phyloP scores from a whole-genome alignment of 805 yeast genomes.

The Kodamaea fukazawae region DNA sequence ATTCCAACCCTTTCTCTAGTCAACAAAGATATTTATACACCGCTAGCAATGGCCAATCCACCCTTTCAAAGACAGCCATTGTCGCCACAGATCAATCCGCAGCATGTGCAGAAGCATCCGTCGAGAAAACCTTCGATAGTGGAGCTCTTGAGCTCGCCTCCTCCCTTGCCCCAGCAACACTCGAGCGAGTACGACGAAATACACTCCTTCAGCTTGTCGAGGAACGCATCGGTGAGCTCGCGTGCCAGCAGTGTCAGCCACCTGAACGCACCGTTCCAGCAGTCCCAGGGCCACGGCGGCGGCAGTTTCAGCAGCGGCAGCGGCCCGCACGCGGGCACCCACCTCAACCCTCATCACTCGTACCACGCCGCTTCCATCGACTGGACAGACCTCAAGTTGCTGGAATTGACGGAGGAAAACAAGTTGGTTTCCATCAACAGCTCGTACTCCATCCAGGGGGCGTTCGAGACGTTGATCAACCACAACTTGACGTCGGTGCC shows the following conservation, averaged over 20 bases:
- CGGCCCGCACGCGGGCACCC: background rate
- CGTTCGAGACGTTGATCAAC: conserved; percentile 72
- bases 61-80: conserved; percentile 14
- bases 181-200: conserved; percentile 37
- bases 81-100: conserved; percentile 10
- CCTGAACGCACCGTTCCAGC: conserved; percentile 8
- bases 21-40: conserved; percentile 1
- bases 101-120: conserved; percentile 12
- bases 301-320: background rate
- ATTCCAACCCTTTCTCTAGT: background rate
- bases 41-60: conserved; percentile 14
- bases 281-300: conserved; percentile 1
- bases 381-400: conserved; percentile 72
- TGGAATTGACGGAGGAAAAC: conserved; percentile 74
- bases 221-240: conserved; percentile 32
- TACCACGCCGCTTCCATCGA: conserved; percentile 30
- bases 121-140: conserved; percentile 65
- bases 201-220: conserved; percentile 37
- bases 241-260: conserved; percentile 21
- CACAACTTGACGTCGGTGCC: conserved; percentile 86
- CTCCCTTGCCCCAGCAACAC: conserved; percentile 50
- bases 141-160: conserved; percentile 74
- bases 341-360: conserved; percentile 1
- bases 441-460: conserved; percentile 74
- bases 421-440: conserved; percentile 70